Evolutionary conservation across 805 yeast species (phyloP), one percentile per base, ranked within the genome.

Genomic region (Brettanomyces anomalus): DNA sequence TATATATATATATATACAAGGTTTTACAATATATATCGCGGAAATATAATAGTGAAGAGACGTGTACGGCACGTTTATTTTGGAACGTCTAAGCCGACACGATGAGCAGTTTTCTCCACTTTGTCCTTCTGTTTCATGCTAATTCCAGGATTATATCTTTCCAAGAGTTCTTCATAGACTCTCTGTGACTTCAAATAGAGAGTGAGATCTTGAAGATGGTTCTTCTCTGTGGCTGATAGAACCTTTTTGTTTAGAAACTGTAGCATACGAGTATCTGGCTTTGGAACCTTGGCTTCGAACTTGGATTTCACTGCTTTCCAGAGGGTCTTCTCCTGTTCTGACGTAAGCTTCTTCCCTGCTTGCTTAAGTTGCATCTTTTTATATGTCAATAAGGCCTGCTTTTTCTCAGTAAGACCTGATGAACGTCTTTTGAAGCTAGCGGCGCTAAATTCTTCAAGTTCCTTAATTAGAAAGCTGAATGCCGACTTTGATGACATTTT

Each of bases 101-200:
- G 74, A 44, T 80, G 72, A 5, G 97, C 98, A 1, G 95, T 83
- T 57, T 74, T 76, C 52, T 79, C 70, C 21, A 90, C 80, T 43
- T 81, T 79, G 47, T 90, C 96, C 41, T 74, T 74, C 55, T 85
- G 95, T 20, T 79, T 73, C 77, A 83, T 76, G 20, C 76, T 76
- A 47, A 82, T 68, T 3, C 95, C 93, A 3, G 95, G 90, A 54
- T 89, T 86, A 62, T 90, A 93, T 51, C 95, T 72, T 51, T 84
- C 93, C 36, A 89, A 67, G 39, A 90, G 69, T 49, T 81, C 89
- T 46, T 77, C 78, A 63, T 87, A 90, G 11, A 70, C 76, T 49
- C 93, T 70, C 61, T 90, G 97, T 48, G 81, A 76, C 41, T 70
- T 68, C 42, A 90, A 64, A 56, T 77, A 90, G 8, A 70, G 65